Conservation (phyloP, 805 yeast species). For the Barnettozyma vustinii region DNA sequence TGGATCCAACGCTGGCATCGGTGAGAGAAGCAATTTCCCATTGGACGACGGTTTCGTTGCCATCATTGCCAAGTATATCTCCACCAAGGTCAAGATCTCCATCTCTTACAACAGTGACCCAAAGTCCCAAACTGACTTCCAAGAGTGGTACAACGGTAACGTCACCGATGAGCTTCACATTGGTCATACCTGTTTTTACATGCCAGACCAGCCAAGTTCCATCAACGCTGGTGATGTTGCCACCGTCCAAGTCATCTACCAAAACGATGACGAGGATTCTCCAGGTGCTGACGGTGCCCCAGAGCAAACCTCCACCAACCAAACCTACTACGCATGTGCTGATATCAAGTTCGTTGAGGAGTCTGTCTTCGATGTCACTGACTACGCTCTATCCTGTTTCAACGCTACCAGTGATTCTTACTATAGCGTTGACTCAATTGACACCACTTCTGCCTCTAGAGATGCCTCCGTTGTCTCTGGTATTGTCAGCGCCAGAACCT, state of each 20-base stretch:
- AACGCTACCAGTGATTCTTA: constrained; percentile 36
- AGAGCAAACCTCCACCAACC: constrained; percentile 32
- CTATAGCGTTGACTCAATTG: constrained; percentile 29
- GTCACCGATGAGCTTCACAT: constrained; percentile 35
- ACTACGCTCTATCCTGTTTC: constrained; percentile 34
- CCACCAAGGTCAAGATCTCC: constrained; percentile 35
- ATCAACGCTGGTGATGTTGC: constrained; percentile 36
- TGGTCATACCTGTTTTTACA: constrained; percentile 42
- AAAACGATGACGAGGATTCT: constrained; percentile 27
- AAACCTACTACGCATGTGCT: constrained; percentile 42
- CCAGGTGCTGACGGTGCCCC: constrained; percentile 25
- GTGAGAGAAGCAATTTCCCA: constrained; percentile 41
- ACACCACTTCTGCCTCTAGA: constrained; percentile 20
- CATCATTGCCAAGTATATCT: constrained; percentile 36
- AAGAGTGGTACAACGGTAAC: constrained; percentile 34
- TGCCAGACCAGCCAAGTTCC: constrained; percentile 37
- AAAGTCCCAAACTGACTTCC: constrained; percentile 34
- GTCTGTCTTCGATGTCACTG: constrained; percentile 32
- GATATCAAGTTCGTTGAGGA: constrained; percentile 40
- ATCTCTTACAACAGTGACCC: constrained; percentile 38
- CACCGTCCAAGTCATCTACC: constrained; percentile 39
- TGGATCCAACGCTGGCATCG: constrained; percentile 33
- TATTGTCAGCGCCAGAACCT: constrained; percentile 15
- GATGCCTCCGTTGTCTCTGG: constrained; percentile 16
- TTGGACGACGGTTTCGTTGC: constrained; percentile 43